A percentile compares a stretch with the other conserved stretches of the same genome.
These are phyloP conservation scores for Russula griseocarnosa DNA, from an alignment of 768 basidiomycete species.

Conservation along the genomic window DNA sequence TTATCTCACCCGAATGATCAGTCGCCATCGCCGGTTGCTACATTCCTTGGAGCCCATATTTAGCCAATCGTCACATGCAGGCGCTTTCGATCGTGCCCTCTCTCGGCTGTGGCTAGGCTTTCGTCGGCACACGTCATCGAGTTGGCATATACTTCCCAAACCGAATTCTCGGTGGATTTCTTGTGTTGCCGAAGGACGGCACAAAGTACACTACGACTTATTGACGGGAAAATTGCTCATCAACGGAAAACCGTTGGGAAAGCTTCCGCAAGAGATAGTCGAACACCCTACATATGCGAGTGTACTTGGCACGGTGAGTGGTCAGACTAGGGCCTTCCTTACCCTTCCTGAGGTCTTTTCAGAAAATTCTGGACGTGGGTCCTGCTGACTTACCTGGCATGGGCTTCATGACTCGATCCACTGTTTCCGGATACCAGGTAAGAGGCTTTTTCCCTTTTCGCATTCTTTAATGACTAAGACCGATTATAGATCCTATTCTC, in stretches of 20 bases:
- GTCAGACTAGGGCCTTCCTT: background rate
- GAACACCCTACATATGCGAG: slow-evolving; percentile 36
- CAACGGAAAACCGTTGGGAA: slow-evolving; percentile 40
- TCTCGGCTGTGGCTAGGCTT: background rate
- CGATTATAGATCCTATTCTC: slow-evolving; percentile 5
- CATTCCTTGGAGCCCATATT: slow-evolving; percentile 12
- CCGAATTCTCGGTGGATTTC: slow-evolving; percentile 13
- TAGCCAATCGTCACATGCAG: background rate
- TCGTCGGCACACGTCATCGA: background rate
- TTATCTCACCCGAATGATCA: slow-evolving; percentile 6
- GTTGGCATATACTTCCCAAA: background rate
- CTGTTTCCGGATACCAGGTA: slow-evolving; percentile 14
- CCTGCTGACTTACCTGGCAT: slow-evolving; percentile 11
- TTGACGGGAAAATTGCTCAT: slow-evolving; percentile 42
- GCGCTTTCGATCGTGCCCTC: background rate
- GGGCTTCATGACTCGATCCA: slow-evolving; percentile 16
- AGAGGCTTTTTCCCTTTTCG: background rate
- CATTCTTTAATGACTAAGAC: background rate
- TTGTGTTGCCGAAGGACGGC: background rate
- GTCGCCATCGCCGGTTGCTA: slow-evolving; percentile 11
- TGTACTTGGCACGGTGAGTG: slow-evolving; percentile 36
- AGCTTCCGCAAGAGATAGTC: slow-evolving; percentile 37
- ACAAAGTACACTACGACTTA: slow-evolving; percentile 39
- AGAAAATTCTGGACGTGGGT: slow-evolving; percentile 14
- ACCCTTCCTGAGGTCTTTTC: background rate